These are phyloP conservation scores for Polymyxa betae DNA, from an alignment of 208 protist genomes.

Conservation along the genomic window DNA sequence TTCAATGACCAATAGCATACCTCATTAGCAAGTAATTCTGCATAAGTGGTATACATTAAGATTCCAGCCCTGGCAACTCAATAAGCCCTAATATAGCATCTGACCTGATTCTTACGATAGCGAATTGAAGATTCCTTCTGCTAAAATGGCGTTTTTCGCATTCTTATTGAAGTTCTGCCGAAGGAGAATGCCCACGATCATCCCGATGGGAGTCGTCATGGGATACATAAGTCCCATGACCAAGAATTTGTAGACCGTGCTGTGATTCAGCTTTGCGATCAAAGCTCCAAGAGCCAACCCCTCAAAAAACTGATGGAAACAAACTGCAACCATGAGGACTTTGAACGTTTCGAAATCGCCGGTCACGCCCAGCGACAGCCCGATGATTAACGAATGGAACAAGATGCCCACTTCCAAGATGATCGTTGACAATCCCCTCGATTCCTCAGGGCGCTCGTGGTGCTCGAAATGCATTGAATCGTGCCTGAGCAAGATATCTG, in stretches of 20 bases:
- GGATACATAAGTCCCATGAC: conserved; percentile 9
- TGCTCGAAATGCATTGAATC: too few relatives aligned
- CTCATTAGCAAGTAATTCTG: conserved; percentile 8
- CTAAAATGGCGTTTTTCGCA: not conserved
- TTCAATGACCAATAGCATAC: not conserved
- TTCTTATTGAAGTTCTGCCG: not conserved
- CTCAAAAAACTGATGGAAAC: conserved; percentile 14
- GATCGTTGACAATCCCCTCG: not conserved
- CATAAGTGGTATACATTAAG: conserved; percentile 44
- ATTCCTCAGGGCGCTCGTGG: not conserved
- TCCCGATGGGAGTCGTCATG: conserved; percentile 1
- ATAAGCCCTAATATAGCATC: not conserved
- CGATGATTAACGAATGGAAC: not conserved
- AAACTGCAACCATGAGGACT: not conserved
- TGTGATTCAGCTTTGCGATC: conserved; percentile 6
- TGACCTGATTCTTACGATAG: conserved; percentile 7
- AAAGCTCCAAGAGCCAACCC: conserved; percentile 30
- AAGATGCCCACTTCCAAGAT: not conserved
- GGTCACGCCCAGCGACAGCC: not conserved
- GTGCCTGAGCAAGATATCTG: not conserved
- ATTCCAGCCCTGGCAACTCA: conserved; percentile 14
- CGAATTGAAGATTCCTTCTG: conserved; percentile 17
- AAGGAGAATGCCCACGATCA: not conserved
- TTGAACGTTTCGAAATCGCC: not conserved
- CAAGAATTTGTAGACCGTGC: not conserved